Evolutionary conservation across 2,329 filamentous ascomycete genomes (phyloP).

Genomic region (Coleophoma crateriformis): DNA sequence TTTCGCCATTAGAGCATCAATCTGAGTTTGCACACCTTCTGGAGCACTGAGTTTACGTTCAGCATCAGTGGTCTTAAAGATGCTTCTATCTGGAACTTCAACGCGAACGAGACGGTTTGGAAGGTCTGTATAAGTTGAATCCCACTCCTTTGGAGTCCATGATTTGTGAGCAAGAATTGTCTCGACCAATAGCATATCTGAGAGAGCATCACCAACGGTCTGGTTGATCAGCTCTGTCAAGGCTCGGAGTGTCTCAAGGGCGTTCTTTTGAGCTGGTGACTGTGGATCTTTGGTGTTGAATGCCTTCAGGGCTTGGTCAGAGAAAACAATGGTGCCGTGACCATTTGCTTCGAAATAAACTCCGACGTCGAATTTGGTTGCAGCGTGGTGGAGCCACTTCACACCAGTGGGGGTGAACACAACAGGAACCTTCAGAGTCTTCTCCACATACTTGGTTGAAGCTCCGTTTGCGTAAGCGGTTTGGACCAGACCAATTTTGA

Average conservation of each 20-base stretch:
- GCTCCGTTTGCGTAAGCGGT: slow-evolving; percentile 97
- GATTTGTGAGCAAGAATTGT: slow-evolving; percentile 92
- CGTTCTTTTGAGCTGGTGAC: slow-evolving; percentile 86
- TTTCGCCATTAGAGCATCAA: slow-evolving; percentile 83
- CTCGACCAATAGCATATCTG: slow-evolving; percentile 93
- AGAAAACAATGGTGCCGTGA: slow-evolving; percentile 95
- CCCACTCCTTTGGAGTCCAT: slow-evolving; percentile 89
- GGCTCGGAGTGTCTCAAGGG: slow-evolving; percentile 77
- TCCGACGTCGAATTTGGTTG: slow-evolving; percentile 87
- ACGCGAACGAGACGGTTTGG: slow-evolving; percentile 94
- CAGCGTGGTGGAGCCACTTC: slow-evolving; percentile 97
- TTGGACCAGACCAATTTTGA: slow-evolving; percentile 92
- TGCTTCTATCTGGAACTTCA: slow-evolving; percentile 79
- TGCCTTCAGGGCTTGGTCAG: slow-evolving; percentile 69
- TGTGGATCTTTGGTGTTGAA: slow-evolving; percentile 79
- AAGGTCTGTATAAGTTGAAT: slow-evolving; percentile 85
- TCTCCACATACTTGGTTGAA: slow-evolving; percentile 85
- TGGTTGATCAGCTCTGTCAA: slow-evolving; percentile 94
- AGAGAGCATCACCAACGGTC: slow-evolving; percentile 92
- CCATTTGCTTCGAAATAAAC: slow-evolving; percentile 99
- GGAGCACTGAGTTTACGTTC: slow-evolving; percentile 83
- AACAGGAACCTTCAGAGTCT: slow-evolving; percentile 81
- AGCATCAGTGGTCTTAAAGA: slow-evolving; percentile 88
- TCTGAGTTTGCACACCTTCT: slow-evolving; percentile 72
- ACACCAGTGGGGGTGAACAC: slow-evolving; percentile 94